These are phyloP conservation scores for Clohesyomyces aquaticus DNA, from an alignment of 495 filamentous ascomycete species.

Conservation along the genomic window DNA sequence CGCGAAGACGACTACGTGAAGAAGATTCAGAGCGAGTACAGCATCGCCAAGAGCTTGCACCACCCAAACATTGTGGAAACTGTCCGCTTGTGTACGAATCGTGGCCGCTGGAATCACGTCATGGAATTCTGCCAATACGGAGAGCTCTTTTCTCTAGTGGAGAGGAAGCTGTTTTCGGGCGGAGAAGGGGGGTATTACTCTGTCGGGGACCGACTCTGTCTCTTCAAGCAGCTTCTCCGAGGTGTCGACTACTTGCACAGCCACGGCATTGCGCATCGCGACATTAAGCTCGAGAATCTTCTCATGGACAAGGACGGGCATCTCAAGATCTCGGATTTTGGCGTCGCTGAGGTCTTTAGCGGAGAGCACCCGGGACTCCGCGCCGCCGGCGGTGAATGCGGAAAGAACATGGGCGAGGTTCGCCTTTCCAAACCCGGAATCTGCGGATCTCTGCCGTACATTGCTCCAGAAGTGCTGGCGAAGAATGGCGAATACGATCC, in stretches of 20 bases:
- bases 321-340: slow-evolving; percentile 98
- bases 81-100: slow-evolving; percentile 67
- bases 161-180: slow-evolving; percentile 50
- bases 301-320: slow-evolving; percentile 81
- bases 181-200: slow-evolving; percentile 55
- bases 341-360: slow-evolving; percentile 83
- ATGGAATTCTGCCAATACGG: slow-evolving; percentile 83
- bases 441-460: slow-evolving; percentile 75
- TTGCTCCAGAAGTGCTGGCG: slow-evolving; percentile 73
- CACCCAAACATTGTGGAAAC: slow-evolving; percentile 82
- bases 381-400: slow-evolving; percentile 65
- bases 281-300: slow-evolving; percentile 98
- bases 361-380: slow-evolving; percentile 72
- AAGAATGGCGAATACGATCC: slow-evolving; percentile 73
- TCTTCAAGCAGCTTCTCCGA: slow-evolving; percentile 79
- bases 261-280: slow-evolving; percentile 94
- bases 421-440: slow-evolving; percentile 70
- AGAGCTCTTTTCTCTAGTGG: slow-evolving; percentile 71
- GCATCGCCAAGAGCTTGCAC: slow-evolving; percentile 71
- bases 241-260: slow-evolving; percentile 96
- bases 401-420: slow-evolving; percentile 66
- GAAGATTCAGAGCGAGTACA: slow-evolving; percentile 81
- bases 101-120: slow-evolving; percentile 73
- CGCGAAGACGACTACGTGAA: slow-evolving; percentile 67
- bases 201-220: slow-evolving; percentile 64